Base-by-base conservation (phyloP, 257 asterid species). In the Salvia splendens region DNA sequence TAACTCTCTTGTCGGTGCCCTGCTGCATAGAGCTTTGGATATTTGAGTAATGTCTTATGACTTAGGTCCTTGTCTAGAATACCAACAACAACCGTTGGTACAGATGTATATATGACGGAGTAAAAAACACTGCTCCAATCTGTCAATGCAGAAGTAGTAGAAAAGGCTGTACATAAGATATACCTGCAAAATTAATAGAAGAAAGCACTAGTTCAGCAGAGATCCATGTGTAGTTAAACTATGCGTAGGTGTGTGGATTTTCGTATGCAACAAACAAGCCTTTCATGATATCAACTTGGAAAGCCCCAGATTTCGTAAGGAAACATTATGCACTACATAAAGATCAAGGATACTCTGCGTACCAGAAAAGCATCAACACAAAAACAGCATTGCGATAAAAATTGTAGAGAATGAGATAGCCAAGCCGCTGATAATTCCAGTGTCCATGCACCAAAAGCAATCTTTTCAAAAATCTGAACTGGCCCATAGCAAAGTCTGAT, bases 401-500 rank as follows among this genome's bases (percentile, higher is more conserved):
- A 75, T 94, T 94, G 75, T 91, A 94, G 48, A 91, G 93, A 70
- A 94, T 85, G 75, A 94, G 80, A 80, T 88, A 94, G 75, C 99
- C 96, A 65, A 94, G 82, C 35, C 99, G 92, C 79, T 85, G 95
- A 84, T 94, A 86, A 77, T 91, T 94, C 99, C 95, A 94, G 80
- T 91, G 99, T 12, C 99, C 99, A 69, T 91, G 99, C 73, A 91
- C 99, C 82, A 94, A 78, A 74, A 94, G 96, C 80, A 94, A 82
- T 73, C 92, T 80, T 73, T 91, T 88, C 79, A 91, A 82, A 84
- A 94, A 94, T 68, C 87, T 83, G 64, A 91, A 91, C 75, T 94
- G 97, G 64, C 99, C 99, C 97, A 94, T 91, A 28, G 99, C 96
- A 84, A 91, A 94, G 81, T 94, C 99, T 28, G 99, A 85, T 28